phyloP scores from a whole-genome alignment of 1,139 yeast species.

The Candida pseudoviswanathii region DNA sequence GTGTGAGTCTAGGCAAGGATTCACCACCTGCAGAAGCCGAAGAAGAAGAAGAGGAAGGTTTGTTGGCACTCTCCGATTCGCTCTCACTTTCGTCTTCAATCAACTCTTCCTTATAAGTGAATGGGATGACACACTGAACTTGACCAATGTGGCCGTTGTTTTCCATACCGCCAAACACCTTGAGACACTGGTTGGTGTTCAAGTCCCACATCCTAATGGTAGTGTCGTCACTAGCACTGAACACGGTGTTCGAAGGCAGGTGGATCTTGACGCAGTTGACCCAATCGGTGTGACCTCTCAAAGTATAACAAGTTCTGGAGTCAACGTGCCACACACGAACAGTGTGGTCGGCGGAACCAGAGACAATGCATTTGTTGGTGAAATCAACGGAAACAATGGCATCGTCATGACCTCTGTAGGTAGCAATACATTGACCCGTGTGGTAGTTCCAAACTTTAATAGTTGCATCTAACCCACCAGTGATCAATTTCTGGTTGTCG shows the following conservation, averaged over 20 bases:
- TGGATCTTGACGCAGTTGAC: constrained; percentile 90
- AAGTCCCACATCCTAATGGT: constrained; percentile 96
- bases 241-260: constrained; percentile 73
- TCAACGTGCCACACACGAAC: constrained; percentile 97
- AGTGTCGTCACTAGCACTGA: constrained; percentile 88
- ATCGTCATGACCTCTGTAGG: constrained; percentile 90
- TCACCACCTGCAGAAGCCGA: neutral
- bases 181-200: constrained; percentile 72
- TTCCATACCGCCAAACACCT: constrained; percentile 74
- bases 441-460: constrained; percentile 95
- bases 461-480: constrained; percentile 90
- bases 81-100: constrained; percentile 41
- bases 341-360: constrained; percentile 91
- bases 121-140: constrained; percentile 86
- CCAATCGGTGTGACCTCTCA: constrained; percentile 92
- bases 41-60: constrained; percentile 10
- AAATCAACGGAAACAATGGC: constrained; percentile 83
- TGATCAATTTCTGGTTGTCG: constrained; percentile 84
- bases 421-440: constrained; percentile 91
- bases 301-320: constrained; percentile 85
- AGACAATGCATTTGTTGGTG: constrained; percentile 78
- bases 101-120: constrained; percentile 60
- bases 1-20: constrained; percentile 3
- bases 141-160: constrained; percentile 80
- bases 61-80: constrained; percentile 22